Conservation (phyloP, 805 yeast species). For the Torulaspora indica region DNA sequence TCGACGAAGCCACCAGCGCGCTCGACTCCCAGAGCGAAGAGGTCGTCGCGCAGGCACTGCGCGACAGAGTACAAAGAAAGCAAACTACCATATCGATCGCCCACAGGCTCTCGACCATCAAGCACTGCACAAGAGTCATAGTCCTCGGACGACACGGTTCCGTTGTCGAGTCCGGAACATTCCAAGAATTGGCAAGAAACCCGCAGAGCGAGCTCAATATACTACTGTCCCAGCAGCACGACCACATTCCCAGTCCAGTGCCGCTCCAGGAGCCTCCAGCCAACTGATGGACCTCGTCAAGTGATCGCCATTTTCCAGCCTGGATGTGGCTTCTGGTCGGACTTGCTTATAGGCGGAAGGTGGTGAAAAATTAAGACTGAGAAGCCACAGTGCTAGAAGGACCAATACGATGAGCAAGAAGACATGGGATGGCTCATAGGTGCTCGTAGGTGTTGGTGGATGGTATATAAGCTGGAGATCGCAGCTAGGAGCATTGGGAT, state of each 20-base stretch:
- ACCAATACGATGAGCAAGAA: too few species aligned
- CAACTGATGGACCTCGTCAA: background rate
- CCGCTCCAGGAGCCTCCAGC: background rate
- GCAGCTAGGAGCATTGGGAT: too few species aligned
- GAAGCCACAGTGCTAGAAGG: background rate
- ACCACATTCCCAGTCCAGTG: background rate
- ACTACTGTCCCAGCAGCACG: constrained; percentile 35
- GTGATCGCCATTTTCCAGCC: too few species aligned
- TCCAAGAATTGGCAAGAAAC: constrained; percentile 46
- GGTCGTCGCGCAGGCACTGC: constrained; percentile 70
- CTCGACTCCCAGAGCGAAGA: constrained; percentile 85
- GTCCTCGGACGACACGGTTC: constrained; percentile 71
- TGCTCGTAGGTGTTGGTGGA: background rate
- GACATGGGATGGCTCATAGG: too few species aligned
- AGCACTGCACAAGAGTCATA: constrained; percentile 72
- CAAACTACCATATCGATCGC: constrained; percentile 85
- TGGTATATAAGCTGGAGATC: background rate
- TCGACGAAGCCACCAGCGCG: constrained; percentile 95
- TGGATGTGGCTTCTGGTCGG: background rate
- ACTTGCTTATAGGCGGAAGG: background rate
- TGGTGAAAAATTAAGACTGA: background rate
- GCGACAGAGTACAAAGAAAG: constrained; percentile 49
- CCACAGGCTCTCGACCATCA: constrained; percentile 83
- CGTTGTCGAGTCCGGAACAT: constrained; percentile 69
- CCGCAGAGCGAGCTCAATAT: constrained; percentile 36